Base-by-base conservation (phyloP, 192 early-diverging fungal genomes). In the Coemansia asiatica region DNA sequence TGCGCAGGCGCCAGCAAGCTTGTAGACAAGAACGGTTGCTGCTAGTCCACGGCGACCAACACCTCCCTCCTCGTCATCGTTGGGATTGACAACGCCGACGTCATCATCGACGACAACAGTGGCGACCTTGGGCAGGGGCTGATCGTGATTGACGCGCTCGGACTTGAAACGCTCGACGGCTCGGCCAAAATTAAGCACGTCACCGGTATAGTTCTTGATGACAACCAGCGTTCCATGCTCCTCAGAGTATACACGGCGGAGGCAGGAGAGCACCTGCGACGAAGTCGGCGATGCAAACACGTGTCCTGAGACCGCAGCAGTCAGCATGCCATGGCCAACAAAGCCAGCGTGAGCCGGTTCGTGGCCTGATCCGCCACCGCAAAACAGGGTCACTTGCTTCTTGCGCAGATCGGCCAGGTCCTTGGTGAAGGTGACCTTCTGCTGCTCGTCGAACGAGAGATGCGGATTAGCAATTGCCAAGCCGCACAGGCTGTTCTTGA, bases 171-270 rank as follows among this genome's bases (percentile, higher is more conserved):
- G 84, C 75, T 87, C 90, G 5, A 91, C 87, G 7, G 93, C 93
- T 4, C 88, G 80, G 22, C 90, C 91, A 87, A 95, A 95, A 75
- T 90, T 87, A 10, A 88, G 78, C 56, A 86, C 83, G 64, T 90
- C 88, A 46, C 91, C 93, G 0, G 93, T 95, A 67, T 95, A 95
- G 76, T 95, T 95, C 76, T 92, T 95, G 83, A 94, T 86, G 13
- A 95, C 83, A 2, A 92, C 83, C 33, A 95, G 67, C 9, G 87
- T 87, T 25, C 91, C 93, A 26, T 89, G 78, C 29, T 82, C 69
- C 35, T 81, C 79, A 4, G 86, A 85, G 56, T 86, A 81, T 15
- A 86, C 79, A 5, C 77, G 78, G 46, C 89, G 75, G 49, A 95
- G 71, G 47, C 89, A 91, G 1, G 91, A 86, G 10, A 92, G 79